phyloP scores from a whole-genome alignment of 441 rosid genomes.

The Manihot esculenta region DNA sequence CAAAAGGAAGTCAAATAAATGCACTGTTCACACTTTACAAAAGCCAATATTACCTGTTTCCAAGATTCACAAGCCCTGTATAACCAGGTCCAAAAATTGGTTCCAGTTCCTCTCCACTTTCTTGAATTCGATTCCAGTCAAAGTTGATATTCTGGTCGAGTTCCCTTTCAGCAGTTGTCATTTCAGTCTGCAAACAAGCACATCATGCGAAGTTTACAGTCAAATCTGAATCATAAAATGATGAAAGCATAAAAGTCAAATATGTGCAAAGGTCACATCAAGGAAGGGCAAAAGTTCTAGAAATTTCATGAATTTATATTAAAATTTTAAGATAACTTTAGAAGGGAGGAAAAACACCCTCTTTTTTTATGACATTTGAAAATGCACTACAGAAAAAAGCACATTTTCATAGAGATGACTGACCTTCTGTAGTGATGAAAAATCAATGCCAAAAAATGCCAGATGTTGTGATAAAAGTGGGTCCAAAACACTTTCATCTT shows the following conservation, averaged over 20 bases:
- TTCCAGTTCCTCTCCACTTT: slow-evolving; percentile 84
- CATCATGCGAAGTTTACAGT: not conserved
- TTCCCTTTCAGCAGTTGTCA: slow-evolving; percentile 99
- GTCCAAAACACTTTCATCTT: slow-evolving; percentile 87
- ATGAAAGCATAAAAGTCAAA: slow-evolving; percentile 2
- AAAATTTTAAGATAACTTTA: not conserved
- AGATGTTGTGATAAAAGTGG: slow-evolving; percentile 90
- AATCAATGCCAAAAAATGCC: slow-evolving; percentile 95
- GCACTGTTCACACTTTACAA: slow-evolving; percentile 6
- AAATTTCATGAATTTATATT: not conserved
- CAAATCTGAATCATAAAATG: not conserved
- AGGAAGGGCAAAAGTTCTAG: not conserved
- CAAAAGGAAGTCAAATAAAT: slow-evolving; percentile 15
- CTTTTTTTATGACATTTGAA: not conserved
- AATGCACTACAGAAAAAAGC: slow-evolving; percentile 11
- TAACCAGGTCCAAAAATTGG: slow-evolving; percentile 91
- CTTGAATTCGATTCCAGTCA: slow-evolving; percentile 99
- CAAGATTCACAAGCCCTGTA: slow-evolving; percentile 95
- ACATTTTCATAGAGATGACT: slow-evolving; percentile 21
- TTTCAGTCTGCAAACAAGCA: slow-evolving; percentile 71
- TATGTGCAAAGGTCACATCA: not conserved
- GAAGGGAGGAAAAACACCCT: not conserved
- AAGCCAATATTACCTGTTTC: slow-evolving; percentile 69
- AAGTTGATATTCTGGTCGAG: slow-evolving; percentile 95
- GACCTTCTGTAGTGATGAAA: slow-evolving; percentile 94